Evolutionary conservation across 192 early-diverging fungal genomes (phyloP), one percentile per base, ranked within the genome.

Genomic region (Dimargaris cristalligena): DNA sequence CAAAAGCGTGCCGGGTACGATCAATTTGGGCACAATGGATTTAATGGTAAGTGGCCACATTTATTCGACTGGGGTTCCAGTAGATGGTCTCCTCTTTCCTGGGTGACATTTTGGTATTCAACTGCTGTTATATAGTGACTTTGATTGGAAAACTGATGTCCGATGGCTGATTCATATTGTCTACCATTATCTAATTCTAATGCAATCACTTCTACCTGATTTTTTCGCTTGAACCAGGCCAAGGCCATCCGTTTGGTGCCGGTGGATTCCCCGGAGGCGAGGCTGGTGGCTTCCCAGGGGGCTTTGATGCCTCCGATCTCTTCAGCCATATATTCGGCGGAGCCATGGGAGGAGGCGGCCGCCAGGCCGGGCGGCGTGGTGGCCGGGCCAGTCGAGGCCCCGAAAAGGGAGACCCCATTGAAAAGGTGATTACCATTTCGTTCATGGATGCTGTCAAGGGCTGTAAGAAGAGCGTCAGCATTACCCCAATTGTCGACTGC

Each of bases 381-480:
- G 66, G 68, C 26, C 65, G 70, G 22, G 50, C 49, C 34, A 69
- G 68, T 20, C 66, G 65, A 16, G 66, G 67, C 41, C 49, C 52
- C 57, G 61, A 62, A 10, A 70, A 65, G 10, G 90, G 86, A 34
- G 73, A 80, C 18, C 78, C 84, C 64, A 74, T 91, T 46, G 78
- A 87, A 34, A 70, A 76, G 0, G 58, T 70, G 16, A 63, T 90
- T 34, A 79, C 76, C 11, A 74, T 97, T 13, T 52, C 82, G 13
- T 97, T 94, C 62, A 93, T 93, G 90, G 89, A 94, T 31, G 90
- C 93, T 2, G 85, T 85, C 8, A 84, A 84, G 45, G 95, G 95
- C 28, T 51, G 80, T 0, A 76, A 73, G 52, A 86, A 82, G 60
- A 61, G 63, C 8, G 70, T 97, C 31, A 74, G 71, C 25, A 79